Evolutionary conservation across 2,329 filamentous ascomycete genomes (phyloP).

Genomic region (Beauveria pseudobassiana): DNA sequence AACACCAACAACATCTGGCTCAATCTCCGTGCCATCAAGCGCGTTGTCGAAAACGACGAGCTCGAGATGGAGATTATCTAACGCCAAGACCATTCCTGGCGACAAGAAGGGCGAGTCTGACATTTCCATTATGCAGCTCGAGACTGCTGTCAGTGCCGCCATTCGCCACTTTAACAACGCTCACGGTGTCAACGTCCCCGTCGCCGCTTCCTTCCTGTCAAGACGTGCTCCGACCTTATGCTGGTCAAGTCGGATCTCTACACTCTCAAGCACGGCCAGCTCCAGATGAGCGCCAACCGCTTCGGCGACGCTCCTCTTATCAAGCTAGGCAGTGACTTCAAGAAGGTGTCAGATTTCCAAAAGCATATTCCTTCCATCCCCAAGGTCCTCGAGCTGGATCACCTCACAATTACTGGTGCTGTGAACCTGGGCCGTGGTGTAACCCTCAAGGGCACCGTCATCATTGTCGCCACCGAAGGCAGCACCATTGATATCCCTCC

Average conservation of each 20-base stretch:
- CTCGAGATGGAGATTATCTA: slow-evolving; percentile 99
- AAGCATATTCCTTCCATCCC: slow-evolving; percentile 80
- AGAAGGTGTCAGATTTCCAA: slow-evolving; percentile 98
- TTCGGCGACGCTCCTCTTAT: slow-evolving; percentile 96
- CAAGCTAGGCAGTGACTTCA: slow-evolving; percentile 98
- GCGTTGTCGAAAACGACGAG: slow-evolving; percentile 96
- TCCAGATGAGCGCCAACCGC: slow-evolving; percentile 91
- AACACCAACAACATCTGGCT: slow-evolving; percentile 99
- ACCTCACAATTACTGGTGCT: slow-evolving; percentile 94
- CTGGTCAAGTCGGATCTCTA: slow-evolving; percentile 99
- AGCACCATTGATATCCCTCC: slow-evolving; percentile 97
- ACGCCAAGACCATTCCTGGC: slow-evolving; percentile 95
- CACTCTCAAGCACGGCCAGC: slow-evolving; percentile 95
- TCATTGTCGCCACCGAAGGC: slow-evolving; percentile 96
- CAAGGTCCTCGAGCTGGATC: slow-evolving; percentile 85
- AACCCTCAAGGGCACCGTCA: slow-evolving; percentile 95
- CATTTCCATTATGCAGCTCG: slow-evolving; percentile 93
- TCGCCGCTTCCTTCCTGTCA: slow-evolving; percentile 96
- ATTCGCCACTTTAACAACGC: slow-evolving; percentile 99
- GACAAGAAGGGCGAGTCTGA: slow-evolving; percentile 99
- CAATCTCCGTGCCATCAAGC: slow-evolving; percentile 95
- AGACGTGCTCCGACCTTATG: slow-evolving; percentile 99
- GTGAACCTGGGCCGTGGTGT: slow-evolving; percentile 96
- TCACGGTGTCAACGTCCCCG: slow-evolving; percentile 97
- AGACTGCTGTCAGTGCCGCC: slow-evolving; percentile 95